Evolutionary conservation across 495 filamentous ascomycete genomes (phyloP), one percentile per base, ranked within the genome.

Genomic region (Lophiotrema nucula): DNA sequence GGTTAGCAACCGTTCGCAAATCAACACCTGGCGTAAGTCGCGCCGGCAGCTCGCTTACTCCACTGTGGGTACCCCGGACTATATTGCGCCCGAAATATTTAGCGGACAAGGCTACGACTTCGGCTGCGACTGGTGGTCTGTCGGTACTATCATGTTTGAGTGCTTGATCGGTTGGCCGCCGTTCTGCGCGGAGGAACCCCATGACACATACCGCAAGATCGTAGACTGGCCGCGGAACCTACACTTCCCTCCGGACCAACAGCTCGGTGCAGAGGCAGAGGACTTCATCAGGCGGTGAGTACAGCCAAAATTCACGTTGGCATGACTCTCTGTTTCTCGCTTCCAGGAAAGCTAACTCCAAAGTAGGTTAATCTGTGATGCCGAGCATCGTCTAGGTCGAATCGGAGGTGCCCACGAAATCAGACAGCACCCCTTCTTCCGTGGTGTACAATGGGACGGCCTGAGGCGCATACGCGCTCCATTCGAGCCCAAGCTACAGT

Each of bases 101-200:
- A 90, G 87, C 25, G 91, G 93, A 33, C 86, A 95, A 65, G 93
- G 93, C 38, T 99, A 99, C 73, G 86, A 88, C 38, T 95, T 90
- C 65, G 86, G 92, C 73, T 99, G 93, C 67, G 93, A 99, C 78
- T 99, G 93, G 93, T 99, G 93, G 93, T 91, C 87, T 28, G 80
- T 99, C 26, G 93, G 93, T 55, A 97, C 93, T 27, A 99, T 99
- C 75, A 99, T 97, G 93, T 99, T 97, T 66, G 93, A 99, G 72
- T 99, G 93, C 76, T 82, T 97, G 45, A 90, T 99, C 56, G 93
- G 93, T 53, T 99, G 93, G 93, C 93, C 93, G 49, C 93, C 93
- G 4, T 99, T 99, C 83, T 99, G 93, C 66, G 93, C 92, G 23
- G 93, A 97, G 72, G 95, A 97, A 66, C 87, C 89, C 33, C 91